phyloP scores from a whole-genome alignment of 139 green algal species.

The Chlorella ohadii region DNA sequence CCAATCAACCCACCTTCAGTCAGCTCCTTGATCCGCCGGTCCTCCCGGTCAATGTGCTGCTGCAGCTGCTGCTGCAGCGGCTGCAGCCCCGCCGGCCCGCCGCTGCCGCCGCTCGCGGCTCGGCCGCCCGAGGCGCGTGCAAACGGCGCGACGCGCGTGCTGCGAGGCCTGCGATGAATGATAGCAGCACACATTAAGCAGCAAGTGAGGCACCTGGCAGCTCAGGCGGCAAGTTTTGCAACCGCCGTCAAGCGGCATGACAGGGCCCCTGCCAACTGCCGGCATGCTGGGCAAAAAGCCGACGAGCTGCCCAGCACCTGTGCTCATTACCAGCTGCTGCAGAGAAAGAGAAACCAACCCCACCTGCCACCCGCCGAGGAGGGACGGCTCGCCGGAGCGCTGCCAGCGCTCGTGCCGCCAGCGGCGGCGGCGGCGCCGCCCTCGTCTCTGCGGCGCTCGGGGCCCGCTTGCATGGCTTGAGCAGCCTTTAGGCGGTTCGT shows the following conservation, averaged over 20 bases:
- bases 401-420: background rate
- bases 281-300: too few relatives aligned
- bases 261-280: background rate
- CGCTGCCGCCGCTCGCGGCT: background rate
- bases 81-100: conserved; percentile 7
- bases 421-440: background rate
- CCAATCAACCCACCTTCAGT: conserved; percentile 40
- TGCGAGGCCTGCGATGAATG: background rate
- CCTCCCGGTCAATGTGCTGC: conserved; percentile 49
- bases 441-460: background rate
- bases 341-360: background rate
- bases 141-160: too few relatives aligned
- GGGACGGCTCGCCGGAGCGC: background rate
- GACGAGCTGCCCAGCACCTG: too few relatives aligned
- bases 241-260: too few relatives aligned
- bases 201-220: too few relatives aligned
- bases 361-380: background rate
- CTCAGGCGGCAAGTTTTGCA: too few relatives aligned
- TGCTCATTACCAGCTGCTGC: too few relatives aligned
- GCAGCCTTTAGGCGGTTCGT: background rate
- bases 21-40: conserved; percentile 38
- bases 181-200: too few relatives aligned
- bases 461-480: background rate
- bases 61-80: conserved; percentile 46
- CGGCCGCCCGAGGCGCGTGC: background rate